These are phyloP conservation scores for Rhizopogon vesiculosus DNA, from an alignment of 768 basidiomycete genomes.

Conservation along the genomic window DNA sequence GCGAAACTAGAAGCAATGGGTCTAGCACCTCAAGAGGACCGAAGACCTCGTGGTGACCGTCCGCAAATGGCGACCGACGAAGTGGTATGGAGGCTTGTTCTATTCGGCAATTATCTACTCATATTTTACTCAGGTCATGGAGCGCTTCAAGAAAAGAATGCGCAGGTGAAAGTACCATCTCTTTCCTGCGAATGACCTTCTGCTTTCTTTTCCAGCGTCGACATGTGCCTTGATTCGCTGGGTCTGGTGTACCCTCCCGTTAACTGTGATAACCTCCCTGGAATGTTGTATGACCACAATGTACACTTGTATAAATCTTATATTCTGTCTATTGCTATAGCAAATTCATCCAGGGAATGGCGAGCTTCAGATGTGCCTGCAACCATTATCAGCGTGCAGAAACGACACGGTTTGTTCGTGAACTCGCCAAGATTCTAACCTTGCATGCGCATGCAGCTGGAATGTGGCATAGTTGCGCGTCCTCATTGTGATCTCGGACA, in stretches of 20 bases:
- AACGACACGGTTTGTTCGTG: too few relatives aligned
- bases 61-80: conserved; percentile 90
- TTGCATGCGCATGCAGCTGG: too few relatives aligned
- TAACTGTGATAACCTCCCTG: not conserved
- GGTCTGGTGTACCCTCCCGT: not conserved
- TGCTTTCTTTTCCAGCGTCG: not conserved
- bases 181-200: not conserved
- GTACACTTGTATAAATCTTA: not conserved
- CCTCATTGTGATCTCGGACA: too few relatives aligned
- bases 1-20: conserved; percentile 88
- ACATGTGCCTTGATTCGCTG: not conserved
- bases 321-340: not conserved
- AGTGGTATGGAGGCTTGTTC: conserved; percentile 45
- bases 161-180: conserved; percentile 46
- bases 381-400: too few relatives aligned
- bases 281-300: not conserved
- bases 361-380: not conserved
- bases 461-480: too few relatives aligned
- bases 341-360: not conserved
- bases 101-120: conserved; percentile 2
- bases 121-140: conserved; percentile 65
- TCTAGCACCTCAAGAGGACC: conserved; percentile 42
- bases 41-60: conserved; percentile 43
- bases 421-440: too few relatives aligned
- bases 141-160: conserved; percentile 97